Conservation (phyloP, 495 filamentous ascomycete genomes). For the Gamarada debralockiae region DNA sequence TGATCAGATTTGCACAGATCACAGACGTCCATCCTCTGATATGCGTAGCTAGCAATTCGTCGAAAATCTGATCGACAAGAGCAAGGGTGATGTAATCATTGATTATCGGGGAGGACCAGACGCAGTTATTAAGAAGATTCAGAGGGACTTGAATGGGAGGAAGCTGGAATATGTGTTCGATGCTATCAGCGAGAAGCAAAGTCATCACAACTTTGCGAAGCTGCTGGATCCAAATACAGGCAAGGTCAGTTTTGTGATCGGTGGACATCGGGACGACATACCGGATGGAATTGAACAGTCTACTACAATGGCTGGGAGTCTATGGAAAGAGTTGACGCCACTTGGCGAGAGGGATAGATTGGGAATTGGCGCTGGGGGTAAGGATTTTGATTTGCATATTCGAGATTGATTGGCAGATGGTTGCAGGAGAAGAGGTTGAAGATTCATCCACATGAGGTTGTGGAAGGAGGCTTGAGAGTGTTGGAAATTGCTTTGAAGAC, state of each 20-base stretch:
- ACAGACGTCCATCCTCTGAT: slow-evolving; percentile 65
- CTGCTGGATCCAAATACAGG: slow-evolving; percentile 40
- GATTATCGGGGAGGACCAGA: slow-evolving; percentile 63
- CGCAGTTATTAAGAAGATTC: slow-evolving; percentile 43
- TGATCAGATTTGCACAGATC: slow-evolving; percentile 55
- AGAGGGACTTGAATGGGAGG: slow-evolving; percentile 35
- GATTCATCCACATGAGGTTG: slow-evolving; percentile 54
- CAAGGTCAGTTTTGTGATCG: slow-evolving; percentile 49
- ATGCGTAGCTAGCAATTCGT: slow-evolving; percentile 66
- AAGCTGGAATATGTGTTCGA: slow-evolving; percentile 49
- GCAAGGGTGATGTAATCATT: slow-evolving; percentile 62
- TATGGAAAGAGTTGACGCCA: slow-evolving; percentile 33
- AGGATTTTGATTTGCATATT: slow-evolving; percentile 57
- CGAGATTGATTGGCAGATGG: slow-evolving; percentile 47
- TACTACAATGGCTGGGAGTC: slow-evolving; percentile 40
- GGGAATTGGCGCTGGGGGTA: slow-evolving; percentile 24
- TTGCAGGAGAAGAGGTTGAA: slow-evolving; percentile 56
- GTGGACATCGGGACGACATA: slow-evolving; percentile 26
- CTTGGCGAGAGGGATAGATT: background rate
- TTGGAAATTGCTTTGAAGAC: slow-evolving; percentile 49
- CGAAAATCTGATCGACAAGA: slow-evolving; percentile 51
- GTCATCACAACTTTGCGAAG: slow-evolving; percentile 32
- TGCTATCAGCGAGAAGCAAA: slow-evolving; percentile 51
- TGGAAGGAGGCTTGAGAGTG: slow-evolving; percentile 51
- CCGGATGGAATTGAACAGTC: slow-evolving; percentile 29